Conservation (phyloP, 352 stramenopile genomes). For the Blastocystis sp. region DNA sequence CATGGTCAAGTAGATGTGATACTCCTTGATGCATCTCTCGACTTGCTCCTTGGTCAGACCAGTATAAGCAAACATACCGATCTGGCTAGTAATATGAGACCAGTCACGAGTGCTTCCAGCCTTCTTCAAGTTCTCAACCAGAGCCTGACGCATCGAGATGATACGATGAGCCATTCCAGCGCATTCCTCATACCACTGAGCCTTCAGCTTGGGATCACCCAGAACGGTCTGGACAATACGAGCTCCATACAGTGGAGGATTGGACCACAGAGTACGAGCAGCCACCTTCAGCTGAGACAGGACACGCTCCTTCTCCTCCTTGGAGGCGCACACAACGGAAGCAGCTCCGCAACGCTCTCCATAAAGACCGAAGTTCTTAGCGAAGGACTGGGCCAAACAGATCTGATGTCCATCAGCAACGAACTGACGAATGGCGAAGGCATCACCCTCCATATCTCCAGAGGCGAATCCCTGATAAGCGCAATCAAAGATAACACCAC, state of each 20-base stretch:
- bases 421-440: conserved; percentile 88
- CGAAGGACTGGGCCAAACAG: conserved; percentile 91
- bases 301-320: conserved; percentile 87
- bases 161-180: conserved; percentile 88
- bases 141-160: conserved; percentile 77
- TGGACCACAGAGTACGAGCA: conserved; percentile 97
- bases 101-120: conserved; percentile 73
- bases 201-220: conserved; percentile 80
- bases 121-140: conserved; percentile 72
- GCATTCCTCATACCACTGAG: conserved; percentile 82
- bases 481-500: conserved; percentile 97
- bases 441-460: conserved; percentile 88
- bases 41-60: conserved; percentile 86
- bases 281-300: conserved; percentile 95
- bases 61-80: conserved; percentile 98
- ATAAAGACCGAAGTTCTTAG: conserved; percentile 99
- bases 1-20: conserved; percentile 95
- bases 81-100: conserved; percentile 90
- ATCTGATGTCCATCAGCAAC: conserved; percentile 94
- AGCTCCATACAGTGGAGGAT: conserved; percentile 92
- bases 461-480: conserved; percentile 97
- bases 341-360: conserved; percentile 91
- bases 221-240: conserved; percentile 92
- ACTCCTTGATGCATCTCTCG: conserved; percentile 81
- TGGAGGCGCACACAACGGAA: conserved; percentile 82